Evolutionary conservation across 352 stramenopile genomes (phyloP).

Genomic region (Pilasporangium apinafurcum): DNA sequence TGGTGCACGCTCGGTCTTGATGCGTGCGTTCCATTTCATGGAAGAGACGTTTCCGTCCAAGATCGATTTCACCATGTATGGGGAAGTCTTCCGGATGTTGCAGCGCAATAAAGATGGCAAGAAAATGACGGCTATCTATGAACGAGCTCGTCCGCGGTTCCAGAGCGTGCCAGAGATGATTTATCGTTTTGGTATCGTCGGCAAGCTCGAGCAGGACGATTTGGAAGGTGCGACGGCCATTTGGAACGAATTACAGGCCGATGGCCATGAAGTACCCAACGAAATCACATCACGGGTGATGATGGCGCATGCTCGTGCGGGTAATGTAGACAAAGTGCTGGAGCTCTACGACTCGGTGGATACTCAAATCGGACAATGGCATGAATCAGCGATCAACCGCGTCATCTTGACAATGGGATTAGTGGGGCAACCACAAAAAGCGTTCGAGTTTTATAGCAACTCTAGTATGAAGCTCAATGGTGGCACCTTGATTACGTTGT

Average conservation of each 20-base stretch:
- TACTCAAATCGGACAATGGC: slow-evolving; percentile 57
- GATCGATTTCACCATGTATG: slow-evolving; percentile 59
- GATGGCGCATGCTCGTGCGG: slow-evolving; percentile 30
- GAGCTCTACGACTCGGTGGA: slow-evolving; percentile 52
- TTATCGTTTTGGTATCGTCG: slow-evolving; percentile 62
- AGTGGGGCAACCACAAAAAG: slow-evolving; percentile 40
- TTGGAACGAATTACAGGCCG: slow-evolving; percentile 45
- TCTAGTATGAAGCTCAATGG: slow-evolving; percentile 76
- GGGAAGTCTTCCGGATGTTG: slow-evolving; percentile 51
- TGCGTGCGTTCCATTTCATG: slow-evolving; percentile 44
- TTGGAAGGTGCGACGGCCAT: slow-evolving; percentile 33
- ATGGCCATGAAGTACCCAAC: slow-evolving; percentile 51
- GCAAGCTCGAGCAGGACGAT: slow-evolving; percentile 41
- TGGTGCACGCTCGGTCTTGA: slow-evolving; percentile 30
- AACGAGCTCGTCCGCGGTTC: slow-evolving; percentile 33
- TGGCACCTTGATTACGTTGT: slow-evolving; percentile 58
- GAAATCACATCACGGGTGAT: slow-evolving; percentile 68
- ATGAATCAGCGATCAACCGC: slow-evolving; percentile 61
- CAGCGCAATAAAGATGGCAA: slow-evolving; percentile 21
- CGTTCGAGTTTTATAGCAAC: slow-evolving; percentile 78
- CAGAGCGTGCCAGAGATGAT: slow-evolving; percentile 54
- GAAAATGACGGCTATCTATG: slow-evolving; percentile 42
- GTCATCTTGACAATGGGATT: slow-evolving; percentile 64
- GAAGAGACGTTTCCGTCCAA: slow-evolving; percentile 28
- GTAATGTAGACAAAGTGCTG: slow-evolving; percentile 38